Evolutionary conservation across 805 yeast genomes (phyloP), one percentile per base, ranked within the genome.

Genomic region (Metschnikowia orientalis): DNA sequence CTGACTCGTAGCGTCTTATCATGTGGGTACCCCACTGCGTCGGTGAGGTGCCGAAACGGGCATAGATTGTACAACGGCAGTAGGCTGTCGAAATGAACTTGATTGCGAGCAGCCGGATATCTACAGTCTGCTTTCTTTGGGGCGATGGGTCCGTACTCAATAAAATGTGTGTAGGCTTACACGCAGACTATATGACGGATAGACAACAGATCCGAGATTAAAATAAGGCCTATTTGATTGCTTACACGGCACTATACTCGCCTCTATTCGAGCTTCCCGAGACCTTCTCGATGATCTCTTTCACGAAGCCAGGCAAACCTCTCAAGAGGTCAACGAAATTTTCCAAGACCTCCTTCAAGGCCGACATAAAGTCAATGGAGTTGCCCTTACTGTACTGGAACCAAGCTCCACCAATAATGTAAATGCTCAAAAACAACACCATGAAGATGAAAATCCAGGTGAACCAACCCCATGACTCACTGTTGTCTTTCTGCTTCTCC

Each of bases 221-320:
- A n/a, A n/a, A n/a, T n/a, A n/a, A n/a, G n/a, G n/a, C n/a, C n/a
- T n/a, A n/a, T n/a, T n/a, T n/a, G n/a, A n/a, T n/a, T n/a, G n/a
- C n/a, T 27, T 67, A 89, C 8, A 92, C 95, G 21, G 97, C 97
- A 53, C 95, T 80, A 57, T 92, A 90, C 12, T 95, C 97, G 17
- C 95, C 95, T 54, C 95, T 73, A 48, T 68, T 66, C 28, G 73
- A 62, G 34, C 69, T 61, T 14, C 77, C 72, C 5, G 89, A 81
- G 20, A 89, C 56, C 48, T 74, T 86, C 31, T 73, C 74, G 25
- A 77, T 62, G 4, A 89, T 69, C 58, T 89, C 95, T 42, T 65
- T 70, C 26, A 74, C 45, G 40, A 89, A 79, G 9, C 72, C 71
- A 5, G 92, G 92, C 31, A 80, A 57, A 1, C 79, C 77, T 16